Percentiles rank a stretch among this genome's conserved stretches.
Conservation (phyloP, 441 rosid genomes). For the Syzygium syzygioides region DNA sequence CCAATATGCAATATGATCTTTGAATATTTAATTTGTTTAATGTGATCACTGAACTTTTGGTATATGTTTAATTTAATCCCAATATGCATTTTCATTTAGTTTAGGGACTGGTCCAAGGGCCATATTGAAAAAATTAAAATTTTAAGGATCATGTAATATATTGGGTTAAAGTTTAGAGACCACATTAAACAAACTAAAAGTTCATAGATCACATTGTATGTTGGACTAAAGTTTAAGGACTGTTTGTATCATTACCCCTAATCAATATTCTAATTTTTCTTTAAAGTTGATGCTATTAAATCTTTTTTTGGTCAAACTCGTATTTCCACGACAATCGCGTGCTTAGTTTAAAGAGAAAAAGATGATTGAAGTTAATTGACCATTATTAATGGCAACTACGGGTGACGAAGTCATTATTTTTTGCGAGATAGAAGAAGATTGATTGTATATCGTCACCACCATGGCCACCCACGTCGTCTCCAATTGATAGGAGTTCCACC, state of each 20-base stretch:
- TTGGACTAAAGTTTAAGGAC: too few species aligned
- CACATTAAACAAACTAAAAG: too few species aligned
- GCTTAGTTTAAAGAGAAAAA: not conserved
- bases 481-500: not conserved
- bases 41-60: too few species aligned
- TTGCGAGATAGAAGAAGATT: not conserved
- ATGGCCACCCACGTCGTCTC: not conserved
- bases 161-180: too few species aligned
- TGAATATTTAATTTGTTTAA: too few species aligned
- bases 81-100: too few species aligned
- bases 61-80: too few species aligned
- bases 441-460: accelerated
- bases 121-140: too few species aligned
- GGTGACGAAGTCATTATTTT: not conserved
- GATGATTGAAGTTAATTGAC: not conserved
- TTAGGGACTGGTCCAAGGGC: too few species aligned
- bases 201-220: too few species aligned
- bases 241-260: not conserved
- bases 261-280: not conserved
- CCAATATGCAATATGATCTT: accelerated
- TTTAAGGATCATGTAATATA: too few species aligned
- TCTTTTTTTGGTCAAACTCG: not conserved
- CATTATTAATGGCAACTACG: not conserved
- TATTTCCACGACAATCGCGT: not conserved
- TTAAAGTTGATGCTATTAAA: not conserved